Base-by-base conservation (phyloP, 75 land plant species). In the Larix kaempferi region DNA sequence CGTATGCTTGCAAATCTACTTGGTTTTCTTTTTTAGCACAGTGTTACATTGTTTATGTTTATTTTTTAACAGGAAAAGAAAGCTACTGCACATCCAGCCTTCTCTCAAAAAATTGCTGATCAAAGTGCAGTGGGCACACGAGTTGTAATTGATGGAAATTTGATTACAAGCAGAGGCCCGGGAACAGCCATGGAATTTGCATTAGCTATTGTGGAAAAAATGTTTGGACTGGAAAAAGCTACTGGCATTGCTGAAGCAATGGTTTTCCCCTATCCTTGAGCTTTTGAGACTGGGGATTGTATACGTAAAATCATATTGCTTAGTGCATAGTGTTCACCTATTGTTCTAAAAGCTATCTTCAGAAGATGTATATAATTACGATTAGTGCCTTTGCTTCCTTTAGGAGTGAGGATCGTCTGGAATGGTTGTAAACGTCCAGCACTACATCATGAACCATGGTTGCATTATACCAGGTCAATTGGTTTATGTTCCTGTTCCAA, bases 131-230 rank as follows among this genome's bases (percentile, higher is more conserved):
- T 78, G 35, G 88, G 86, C 37, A 87, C 88, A 26, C 79, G 98
- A 66, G 98, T 95, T 59, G 90, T 94, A 54, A 89, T 95, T 65
- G 97, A 95, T 78, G 97, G 98, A 26, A 90, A 90, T 27, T 79
- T 92, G 55, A 87, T 93, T 19, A 95, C 98, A 16, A 95, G 98
- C 85, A 69, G 89, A 71, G 97, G 98, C 2, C 98, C 98, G 14
- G 98, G 98, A 23, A 94, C 98, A 25, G 59, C 97, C 39, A 95
- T 95, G 94, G 98, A 95, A 74, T 95, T 94, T 75, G 74, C 94
- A 5, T 77, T 95, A 19, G 80, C 86, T 5, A 94, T 95, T 56
- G 90, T 90, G 14, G 98, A 95, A 78, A 95, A 94, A 82, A 60
- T 95, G 12, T 90, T 83, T 64, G 92, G 93, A 3, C 87, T 85